Evolutionary conservation across 352 stramenopile genomes (phyloP).

Genomic region (Pythium rhizo-oryzae): DNA sequence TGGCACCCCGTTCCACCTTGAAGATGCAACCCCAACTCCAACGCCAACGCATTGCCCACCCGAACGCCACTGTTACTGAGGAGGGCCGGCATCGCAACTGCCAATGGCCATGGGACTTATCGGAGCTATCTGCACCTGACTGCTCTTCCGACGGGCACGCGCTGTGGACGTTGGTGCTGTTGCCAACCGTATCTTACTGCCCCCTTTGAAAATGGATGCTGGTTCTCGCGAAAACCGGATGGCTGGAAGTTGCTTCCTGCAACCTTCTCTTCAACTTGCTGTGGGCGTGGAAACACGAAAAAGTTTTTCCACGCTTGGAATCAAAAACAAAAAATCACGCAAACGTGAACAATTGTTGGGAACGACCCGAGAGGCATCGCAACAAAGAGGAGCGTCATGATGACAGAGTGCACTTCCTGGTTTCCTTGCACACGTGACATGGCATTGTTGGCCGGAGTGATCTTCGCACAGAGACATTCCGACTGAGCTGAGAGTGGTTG

Average conservation of each 20-base stretch:
- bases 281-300: constrained; percentile 6
- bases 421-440: not conserved
- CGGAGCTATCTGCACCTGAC: too few species aligned
- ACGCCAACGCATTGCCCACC: too few species aligned
- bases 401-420: not conserved
- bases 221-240: constrained; percentile 11
- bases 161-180: not conserved
- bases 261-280: constrained; percentile 26
- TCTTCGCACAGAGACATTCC: too few species aligned
- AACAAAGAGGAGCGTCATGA: not conserved
- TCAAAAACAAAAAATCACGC: not conserved
- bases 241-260: constrained; percentile 15
- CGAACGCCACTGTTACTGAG: too few species aligned
- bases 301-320: not conserved
- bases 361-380: not conserved
- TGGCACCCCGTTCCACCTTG: not conserved
- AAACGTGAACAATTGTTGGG: not conserved
- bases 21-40: constrained; percentile 1
- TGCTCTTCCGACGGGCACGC: too few species aligned
- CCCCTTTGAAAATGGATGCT: not conserved
- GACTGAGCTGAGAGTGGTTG: not conserved
- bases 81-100: too few species aligned
- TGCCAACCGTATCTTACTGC: not conserved
- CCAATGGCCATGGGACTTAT: too few species aligned
- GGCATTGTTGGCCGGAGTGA: too few species aligned